Evolutionary conservation across 805 yeast genomes (phyloP), one percentile per base, ranked within the genome.

Genomic region (Kuraishia borneana): DNA sequence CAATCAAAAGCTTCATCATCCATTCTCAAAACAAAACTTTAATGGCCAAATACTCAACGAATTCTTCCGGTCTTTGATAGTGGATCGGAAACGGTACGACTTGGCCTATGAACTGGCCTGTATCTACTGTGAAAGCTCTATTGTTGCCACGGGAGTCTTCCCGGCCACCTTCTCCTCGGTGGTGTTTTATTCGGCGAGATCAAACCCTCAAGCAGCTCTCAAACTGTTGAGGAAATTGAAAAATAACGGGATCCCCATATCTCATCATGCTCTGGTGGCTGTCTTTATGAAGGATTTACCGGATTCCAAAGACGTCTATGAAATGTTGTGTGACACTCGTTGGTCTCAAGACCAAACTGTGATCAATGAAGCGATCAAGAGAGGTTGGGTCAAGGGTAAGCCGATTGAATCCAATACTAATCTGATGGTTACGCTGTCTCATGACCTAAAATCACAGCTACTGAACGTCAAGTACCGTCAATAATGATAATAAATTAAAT

Each of bases 401-500:
- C n/a, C n/a, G n/a, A n/a, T n/a, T n/a, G n/a, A n/a, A n/a, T n/a
- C n/a, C n/a, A n/a, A n/a, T n/a, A n/a, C n/a, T n/a, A n/a, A n/a
- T n/a, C n/a, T n/a, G n/a, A n/a, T n/a, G n/a, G n/a, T n/a, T n/a
- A n/a, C n/a, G n/a, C n/a, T n/a, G n/a, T n/a, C n/a, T n/a, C n/a
- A n/a, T n/a, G n/a, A n/a, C n/a, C n/a, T n/a, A n/a, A n/a, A n/a
- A n/a, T n/a, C n/a, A n/a, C n/a, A n/a, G n/a, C n/a, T n/a, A n/a
- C n/a, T n/a, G n/a, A n/a, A n/a, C n/a, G n/a, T n/a, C n/a, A n/a
- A n/a, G n/a, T n/a, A n/a, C n/a, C n/a, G n/a, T n/a, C n/a, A n/a
- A n/a, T n/a, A n/a, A n/a, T n/a, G n/a, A 30, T 10, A n/a, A 7
- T 4, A 14, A 14, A 4, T 51, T 45, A 83, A 46, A 83, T 65